Base-by-base conservation (phyloP, 2,329 filamentous ascomycete species). In the Aspergillus pseudonomiae region DNA sequence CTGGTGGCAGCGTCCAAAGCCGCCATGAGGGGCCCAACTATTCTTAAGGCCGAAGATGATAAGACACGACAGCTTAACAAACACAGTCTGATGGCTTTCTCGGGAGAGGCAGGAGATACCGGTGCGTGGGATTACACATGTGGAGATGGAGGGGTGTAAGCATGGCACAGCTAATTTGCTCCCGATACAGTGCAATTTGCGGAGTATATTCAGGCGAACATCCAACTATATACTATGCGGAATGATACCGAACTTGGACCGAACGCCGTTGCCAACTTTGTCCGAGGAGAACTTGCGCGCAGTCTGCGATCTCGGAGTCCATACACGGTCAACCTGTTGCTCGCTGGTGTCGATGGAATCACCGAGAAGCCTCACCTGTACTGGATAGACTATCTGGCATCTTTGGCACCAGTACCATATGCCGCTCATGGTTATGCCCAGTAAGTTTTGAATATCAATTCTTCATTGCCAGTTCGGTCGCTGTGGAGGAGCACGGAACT, bases 181-280 rank as follows among this genome's bases (percentile, higher is more conserved):
- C 55, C 50, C 34, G 28, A 30, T 64, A 19, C 63, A 97, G 94
- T 98, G 67, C 94, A 99, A 89, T 99, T 99, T 80, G 92, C 96
- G 79, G 95, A 99, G 83, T 99, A 94, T 83, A 96, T 99, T 79
- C 94, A 98, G 87, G 94, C 94, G 78, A 99, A 99, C 81, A 90
- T 95, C 68, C 93, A 97, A 82, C 91, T 99, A 77, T 99, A 99
- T 84, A 93, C 92, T 71, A 99, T 98, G 94, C 93, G 96, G 77
- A 98, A 98, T 79, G 91, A 93, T 80, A 91, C 91, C 76, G 93
- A 97, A 75, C 88, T 99, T 65, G 93, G 92, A 52, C 94, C 95
- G 11, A 89, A 90, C 41, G 95, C 93, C 45, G 89, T 97, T 61
- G 92, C 94, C 66, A 89, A 92, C 83, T 99, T 97, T 78, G 93